A percentile compares a stretch with the other conserved stretches of the same genome.
These are phyloP conservation scores for Trametes punicea DNA, from an alignment of 768 basidiomycete genomes.

Conservation along the genomic window DNA sequence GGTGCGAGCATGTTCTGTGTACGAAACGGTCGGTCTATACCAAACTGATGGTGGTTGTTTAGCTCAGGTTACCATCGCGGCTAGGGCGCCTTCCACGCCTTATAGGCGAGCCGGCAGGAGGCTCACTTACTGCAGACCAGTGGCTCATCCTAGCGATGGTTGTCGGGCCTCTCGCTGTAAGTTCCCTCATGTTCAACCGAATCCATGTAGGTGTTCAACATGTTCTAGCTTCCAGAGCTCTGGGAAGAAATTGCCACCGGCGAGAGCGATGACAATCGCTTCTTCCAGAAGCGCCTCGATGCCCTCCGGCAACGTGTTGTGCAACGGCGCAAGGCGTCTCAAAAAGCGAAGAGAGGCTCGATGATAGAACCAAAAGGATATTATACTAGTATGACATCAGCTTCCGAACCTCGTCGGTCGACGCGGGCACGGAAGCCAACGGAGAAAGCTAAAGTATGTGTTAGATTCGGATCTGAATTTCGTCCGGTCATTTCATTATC, in stretches of 20 bases:
- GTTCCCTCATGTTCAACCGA: background rate
- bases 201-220: no score
- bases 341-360: background rate
- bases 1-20: background rate
- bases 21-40: background rate
- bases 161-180: conserved; percentile 30
- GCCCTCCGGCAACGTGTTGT: background rate
- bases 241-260: background rate
- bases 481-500: background rate
- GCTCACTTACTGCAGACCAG: conserved; percentile 14
- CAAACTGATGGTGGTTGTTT: conserved; percentile 20
- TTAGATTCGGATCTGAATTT: background rate
- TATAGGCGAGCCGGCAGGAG: conserved; percentile 12
- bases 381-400: background rate
- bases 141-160: conserved; percentile 31
- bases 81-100: conserved; percentile 14
- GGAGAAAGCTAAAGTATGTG: background rate
- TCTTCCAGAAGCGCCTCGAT: background rate
- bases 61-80: conserved; percentile 27
- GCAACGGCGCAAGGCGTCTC: background rate
- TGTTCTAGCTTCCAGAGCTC: background rate
- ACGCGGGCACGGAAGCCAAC: background rate
- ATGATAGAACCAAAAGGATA: background rate
- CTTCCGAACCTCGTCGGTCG: background rate
- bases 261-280: no score